Percentiles rank a stretch among this genome's conserved stretches.
phyloP scores from a whole-genome alignment of 805 yeast genomes.

The Metschnikowia lunata region DNA sequence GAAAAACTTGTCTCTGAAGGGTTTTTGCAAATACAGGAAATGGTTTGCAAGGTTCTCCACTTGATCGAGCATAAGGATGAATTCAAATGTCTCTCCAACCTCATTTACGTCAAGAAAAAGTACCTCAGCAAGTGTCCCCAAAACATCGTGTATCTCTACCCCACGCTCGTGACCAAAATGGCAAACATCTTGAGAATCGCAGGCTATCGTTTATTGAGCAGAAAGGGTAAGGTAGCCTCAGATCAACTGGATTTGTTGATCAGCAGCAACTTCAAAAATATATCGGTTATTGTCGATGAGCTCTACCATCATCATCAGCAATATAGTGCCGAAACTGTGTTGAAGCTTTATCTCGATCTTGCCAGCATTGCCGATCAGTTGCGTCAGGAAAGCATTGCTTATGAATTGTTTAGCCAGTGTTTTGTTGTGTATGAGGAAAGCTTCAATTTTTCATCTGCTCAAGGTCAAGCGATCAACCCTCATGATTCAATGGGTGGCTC shows the following conservation, averaged over 20 bases:
- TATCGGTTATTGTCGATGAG: slow-evolving; percentile 67
- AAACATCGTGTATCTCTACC: slow-evolving; percentile 64
- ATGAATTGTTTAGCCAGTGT: slow-evolving; percentile 86
- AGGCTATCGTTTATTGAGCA: slow-evolving; percentile 22
- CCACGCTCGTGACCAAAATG: slow-evolving; percentile 63
- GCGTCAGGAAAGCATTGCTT: slow-evolving; percentile 63
- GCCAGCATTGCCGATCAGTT: slow-evolving; percentile 81
- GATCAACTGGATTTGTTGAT: slow-evolving; percentile 25
- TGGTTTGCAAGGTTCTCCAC: slow-evolving; percentile 66
- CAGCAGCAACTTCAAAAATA: slow-evolving; percentile 64
- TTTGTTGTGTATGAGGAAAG: slow-evolving; percentile 76
- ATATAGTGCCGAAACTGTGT: slow-evolving; percentile 28
- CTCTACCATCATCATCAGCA: slow-evolving; percentile 43
- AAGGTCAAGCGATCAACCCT: slow-evolving; percentile 22
- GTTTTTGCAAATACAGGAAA: slow-evolving; percentile 48
- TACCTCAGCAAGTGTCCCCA: slow-evolving; percentile 51
- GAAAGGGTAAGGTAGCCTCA: slow-evolving; percentile 28
- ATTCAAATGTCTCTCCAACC: slow-evolving; percentile 27
- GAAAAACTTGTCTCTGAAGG: slow-evolving; percentile 32
- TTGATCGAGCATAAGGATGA: slow-evolving; percentile 49
- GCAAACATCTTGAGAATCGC: slow-evolving; percentile 53
- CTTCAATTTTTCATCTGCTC: slow-evolving; percentile 24
- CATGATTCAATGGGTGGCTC: slow-evolving; percentile 43
- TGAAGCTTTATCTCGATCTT: slow-evolving; percentile 56
- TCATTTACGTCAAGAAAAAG: slow-evolving; percentile 36